These are phyloP conservation scores for Laburnicola sp. DNA, from an alignment of 2,329 filamentous ascomycete genomes.

Conservation along the genomic window DNA sequence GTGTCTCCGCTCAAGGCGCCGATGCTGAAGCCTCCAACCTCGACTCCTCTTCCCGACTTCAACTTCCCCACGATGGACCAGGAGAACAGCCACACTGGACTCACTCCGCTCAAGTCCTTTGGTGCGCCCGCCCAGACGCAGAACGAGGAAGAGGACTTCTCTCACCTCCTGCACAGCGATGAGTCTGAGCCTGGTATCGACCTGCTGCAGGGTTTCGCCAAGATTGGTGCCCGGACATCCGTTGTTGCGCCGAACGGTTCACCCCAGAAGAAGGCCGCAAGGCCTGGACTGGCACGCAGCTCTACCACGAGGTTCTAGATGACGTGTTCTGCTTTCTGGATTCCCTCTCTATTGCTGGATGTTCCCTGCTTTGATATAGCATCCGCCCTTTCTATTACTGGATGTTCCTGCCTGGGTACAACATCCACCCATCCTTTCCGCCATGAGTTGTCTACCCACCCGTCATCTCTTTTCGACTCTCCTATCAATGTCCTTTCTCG, in stretches of 20 bases:
- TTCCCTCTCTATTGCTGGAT: background rate
- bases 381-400: background rate
- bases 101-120: constrained; percentile 37
- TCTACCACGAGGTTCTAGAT: constrained; percentile 40
- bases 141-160: constrained; percentile 59
- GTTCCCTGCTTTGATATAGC: background rate
- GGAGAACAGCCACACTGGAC: constrained; percentile 26
- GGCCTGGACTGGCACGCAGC: constrained; percentile 37
- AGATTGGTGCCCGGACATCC: constrained; percentile 60
- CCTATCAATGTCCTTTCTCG: background rate
- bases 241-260: constrained; percentile 42
- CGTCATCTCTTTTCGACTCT: constrained; percentile 10
- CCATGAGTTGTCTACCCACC: constrained; percentile 16
- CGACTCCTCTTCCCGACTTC: constrained; percentile 26
- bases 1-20: constrained; percentile 39
- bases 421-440: background rate
- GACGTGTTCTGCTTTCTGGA: background rate
- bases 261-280: constrained; percentile 33
- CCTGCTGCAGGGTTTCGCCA: constrained; percentile 74
- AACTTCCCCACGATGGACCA: constrained; percentile 24
- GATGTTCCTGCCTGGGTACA: background rate
- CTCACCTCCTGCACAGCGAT: constrained; percentile 61
- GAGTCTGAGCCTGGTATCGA: constrained; percentile 66
- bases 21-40: constrained; percentile 32
- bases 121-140: constrained; percentile 28